phyloP scores from a whole-genome alignment of 306 rosid species.

The Bauhinia variegata region DNA sequence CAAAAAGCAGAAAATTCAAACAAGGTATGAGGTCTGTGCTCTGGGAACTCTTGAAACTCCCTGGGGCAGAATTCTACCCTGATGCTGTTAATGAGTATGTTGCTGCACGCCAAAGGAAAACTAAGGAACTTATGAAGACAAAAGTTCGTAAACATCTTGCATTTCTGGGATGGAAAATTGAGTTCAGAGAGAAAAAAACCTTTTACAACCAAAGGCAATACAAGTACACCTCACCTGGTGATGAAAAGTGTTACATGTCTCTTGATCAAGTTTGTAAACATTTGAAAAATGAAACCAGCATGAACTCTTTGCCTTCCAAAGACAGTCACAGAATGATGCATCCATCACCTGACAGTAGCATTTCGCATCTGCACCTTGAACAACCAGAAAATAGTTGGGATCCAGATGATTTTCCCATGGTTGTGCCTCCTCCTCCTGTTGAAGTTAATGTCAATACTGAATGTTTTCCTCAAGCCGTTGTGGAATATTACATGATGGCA shows the following conservation, averaged over 20 bases:
- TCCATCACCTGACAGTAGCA: background rate
- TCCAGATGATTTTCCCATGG: conserved; percentile 28
- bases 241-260: conserved; percentile 39
- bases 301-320: conserved; percentile 33
- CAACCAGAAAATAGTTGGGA: conserved; percentile 37
- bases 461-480: conserved; percentile 50
- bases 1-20: conserved; percentile 15
- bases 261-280: conserved; percentile 51
- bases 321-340: conserved; percentile 10
- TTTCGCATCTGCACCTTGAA: conserved; percentile 24
- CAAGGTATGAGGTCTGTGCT: background rate
- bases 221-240: conserved; percentile 47
- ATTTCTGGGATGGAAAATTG: conserved; percentile 75
- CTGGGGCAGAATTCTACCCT: conserved; percentile 51
- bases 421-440: conserved; percentile 24
- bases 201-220: conserved; percentile 4
- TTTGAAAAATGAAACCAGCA: conserved; percentile 30
- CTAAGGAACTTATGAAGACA: background rate
- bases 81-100: conserved; percentile 50
- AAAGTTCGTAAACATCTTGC: conserved; percentile 54
- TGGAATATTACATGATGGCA: conserved; percentile 43
- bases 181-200: conserved; percentile 11
- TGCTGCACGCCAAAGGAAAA: background rate
- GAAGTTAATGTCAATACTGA: conserved; percentile 28
- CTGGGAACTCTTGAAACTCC: conserved; percentile 45